These are phyloP conservation scores for Mycena leptocephala DNA, from an alignment of 768 basidiomycete species.

Conservation along the genomic window DNA sequence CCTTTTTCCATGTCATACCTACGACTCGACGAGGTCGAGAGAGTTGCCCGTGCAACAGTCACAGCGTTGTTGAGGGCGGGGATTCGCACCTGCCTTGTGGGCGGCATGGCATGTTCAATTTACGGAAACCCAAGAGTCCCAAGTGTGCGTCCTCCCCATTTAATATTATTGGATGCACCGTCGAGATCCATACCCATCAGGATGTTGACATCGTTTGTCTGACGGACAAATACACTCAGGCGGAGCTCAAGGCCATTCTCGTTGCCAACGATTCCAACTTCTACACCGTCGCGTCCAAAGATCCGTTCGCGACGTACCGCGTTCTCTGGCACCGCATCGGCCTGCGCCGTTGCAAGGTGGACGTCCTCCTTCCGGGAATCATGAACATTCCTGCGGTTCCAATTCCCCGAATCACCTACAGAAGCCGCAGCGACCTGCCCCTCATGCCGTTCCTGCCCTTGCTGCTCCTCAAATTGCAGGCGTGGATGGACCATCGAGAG, in stretches of 20 bases:
- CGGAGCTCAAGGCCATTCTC: conserved; percentile 60
- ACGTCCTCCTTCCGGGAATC: conserved; percentile 54
- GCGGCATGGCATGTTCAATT: conserved; percentile 56
- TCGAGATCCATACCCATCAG: conserved; percentile 40
- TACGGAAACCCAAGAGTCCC: conserved; percentile 55
- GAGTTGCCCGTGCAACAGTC: conserved; percentile 45
- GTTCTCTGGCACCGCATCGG: conserved; percentile 58
- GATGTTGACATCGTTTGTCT: conserved; percentile 66
- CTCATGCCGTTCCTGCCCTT: conserved; percentile 57
- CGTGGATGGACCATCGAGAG: conserved; percentile 59
- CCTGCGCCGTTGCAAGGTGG: conserved; percentile 55
- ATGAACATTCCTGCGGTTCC: conserved; percentile 56
- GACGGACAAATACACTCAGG: conserved; percentile 48
- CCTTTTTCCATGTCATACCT: conserved; percentile 17
- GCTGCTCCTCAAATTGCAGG: conserved; percentile 59
- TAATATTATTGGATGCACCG: background rate
- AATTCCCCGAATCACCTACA: conserved; percentile 34
- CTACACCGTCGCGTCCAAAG: conserved; percentile 54
- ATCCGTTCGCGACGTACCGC: conserved; percentile 57
- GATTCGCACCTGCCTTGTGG: conserved; percentile 56
- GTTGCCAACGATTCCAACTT: conserved; percentile 49
- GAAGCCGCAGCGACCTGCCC: conserved; percentile 50
- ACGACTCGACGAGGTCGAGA: conserved; percentile 41
- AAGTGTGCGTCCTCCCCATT: conserved; percentile 46
- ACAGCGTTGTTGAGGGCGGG: conserved; percentile 41